A percentile compares a stretch with the other conserved stretches of the same genome.
Evolutionary conservation across 345 rosid species (phyloP).

Genomic region (Arabidopsis thaliana): DNA sequence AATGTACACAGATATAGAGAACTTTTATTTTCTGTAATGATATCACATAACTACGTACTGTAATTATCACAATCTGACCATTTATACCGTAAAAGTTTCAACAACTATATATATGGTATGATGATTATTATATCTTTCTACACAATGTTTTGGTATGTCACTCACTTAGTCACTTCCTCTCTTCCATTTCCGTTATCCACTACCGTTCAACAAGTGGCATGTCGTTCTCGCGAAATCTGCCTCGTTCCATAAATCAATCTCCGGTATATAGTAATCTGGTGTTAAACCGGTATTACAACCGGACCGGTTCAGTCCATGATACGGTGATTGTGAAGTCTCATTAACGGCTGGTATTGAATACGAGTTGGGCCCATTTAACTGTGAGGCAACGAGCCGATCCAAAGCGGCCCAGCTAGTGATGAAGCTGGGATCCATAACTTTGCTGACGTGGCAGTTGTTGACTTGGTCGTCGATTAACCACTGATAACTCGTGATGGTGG

Average conservation of each 20-base stretch:
- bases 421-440: conserved; percentile 42
- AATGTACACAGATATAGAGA: neutral
- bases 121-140: conserved; percentile 28
- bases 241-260: conserved; percentile 44
- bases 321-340: conserved; percentile 40
- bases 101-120: conserved; percentile 34
- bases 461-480: conserved; percentile 44
- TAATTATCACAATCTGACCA: conserved; percentile 48
- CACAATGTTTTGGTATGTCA: conserved; percentile 14
- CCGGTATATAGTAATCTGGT: conserved; percentile 46
- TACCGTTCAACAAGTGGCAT: conserved; percentile 47
- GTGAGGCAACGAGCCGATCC: conserved; percentile 75
- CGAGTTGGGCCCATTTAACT: conserved; percentile 62
- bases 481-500: conserved; percentile 46
- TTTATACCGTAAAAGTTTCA: conserved; percentile 5
- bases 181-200: conserved; percentile 41
- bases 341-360: conserved; percentile 37
- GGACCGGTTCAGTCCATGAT: conserved; percentile 43
- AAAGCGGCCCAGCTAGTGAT: conserved; percentile 66
- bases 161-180: neutral
- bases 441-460: conserved; percentile 47
- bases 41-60: conserved; percentile 39
- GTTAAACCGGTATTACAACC: conserved; percentile 28
- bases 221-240: conserved; percentile 37
- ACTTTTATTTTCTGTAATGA: conserved; percentile 29